These are phyloP conservation scores for Wallacemonas sp. DNA, from an alignment of 208 protist species.

Conservation along the genomic window DNA sequence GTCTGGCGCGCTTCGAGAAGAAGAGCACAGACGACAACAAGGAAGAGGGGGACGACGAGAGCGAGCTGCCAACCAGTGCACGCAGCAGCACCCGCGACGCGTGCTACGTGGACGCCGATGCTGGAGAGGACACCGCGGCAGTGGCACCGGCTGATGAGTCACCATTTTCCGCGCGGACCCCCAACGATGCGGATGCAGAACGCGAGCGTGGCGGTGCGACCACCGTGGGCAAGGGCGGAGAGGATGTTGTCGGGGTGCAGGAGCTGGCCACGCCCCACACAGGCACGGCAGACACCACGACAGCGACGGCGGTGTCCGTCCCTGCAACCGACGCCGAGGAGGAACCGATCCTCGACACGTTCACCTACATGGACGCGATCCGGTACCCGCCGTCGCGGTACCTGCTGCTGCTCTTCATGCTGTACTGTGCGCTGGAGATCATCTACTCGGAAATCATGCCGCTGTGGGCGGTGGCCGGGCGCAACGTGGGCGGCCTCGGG, in stretches of 20 bases:
- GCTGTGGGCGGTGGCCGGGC: slow-evolving; percentile 39
- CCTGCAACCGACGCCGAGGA: background rate
- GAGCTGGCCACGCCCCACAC: background rate
- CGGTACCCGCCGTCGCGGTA: slow-evolving; percentile 20
- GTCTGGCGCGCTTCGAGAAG: background rate
- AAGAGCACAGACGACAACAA: background rate
- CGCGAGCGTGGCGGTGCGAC: no score
- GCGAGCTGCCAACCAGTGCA: no score
- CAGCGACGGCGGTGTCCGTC: background rate
- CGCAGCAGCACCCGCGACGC: background rate
- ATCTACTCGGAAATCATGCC: slow-evolving; percentile 39
- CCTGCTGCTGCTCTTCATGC: slow-evolving; percentile 42
- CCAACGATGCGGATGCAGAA: no score
- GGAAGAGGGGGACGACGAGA: background rate
- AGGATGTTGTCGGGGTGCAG: background rate
- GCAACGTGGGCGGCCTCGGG: slow-evolving; percentile 30
- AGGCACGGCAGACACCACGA: background rate
- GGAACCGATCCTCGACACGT: background rate
- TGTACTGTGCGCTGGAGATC: slow-evolving; percentile 37
- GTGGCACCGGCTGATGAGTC: no score
- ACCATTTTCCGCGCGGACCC: no score
- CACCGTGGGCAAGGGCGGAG: background rate
- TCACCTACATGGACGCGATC: slow-evolving; percentile 44
- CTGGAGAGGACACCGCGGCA: no score
- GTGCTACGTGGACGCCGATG: no score